Base-by-base conservation (phyloP, 306 rosid genomes). In the Dryas octopetala region DNA sequence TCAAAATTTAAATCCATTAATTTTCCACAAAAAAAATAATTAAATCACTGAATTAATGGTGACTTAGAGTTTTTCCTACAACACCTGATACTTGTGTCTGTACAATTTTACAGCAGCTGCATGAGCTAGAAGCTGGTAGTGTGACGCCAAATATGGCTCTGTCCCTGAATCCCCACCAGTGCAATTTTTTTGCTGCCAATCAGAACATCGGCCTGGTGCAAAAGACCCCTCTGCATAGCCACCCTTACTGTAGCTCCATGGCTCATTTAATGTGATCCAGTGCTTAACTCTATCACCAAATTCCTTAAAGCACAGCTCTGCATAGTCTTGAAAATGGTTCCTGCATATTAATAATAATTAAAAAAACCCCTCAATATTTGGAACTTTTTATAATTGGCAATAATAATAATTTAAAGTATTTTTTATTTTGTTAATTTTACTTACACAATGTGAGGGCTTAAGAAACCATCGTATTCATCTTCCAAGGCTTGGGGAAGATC, bases 91-190 rank as follows among this genome's bases (percentile, higher is more conserved):
- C 70, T 88, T 88, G 45, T 76, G 60, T 68, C 74, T 82, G 11
- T 88, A 90, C 12, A 86, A 44, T 13, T 81, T 55, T 41, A 83
- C 87, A 2, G 91, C 87, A 0, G 81, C 86, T 3, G 91, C 89
- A 82, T 92, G 97, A 75, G 93, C 82, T 41, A 86, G 89, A 54
- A 92, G 81, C 26, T 53, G 87, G 62, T 86, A 12, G 55, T 92
- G 97, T 0, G 90, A 7, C 17, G 76, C 85, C 54, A 85, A 17
- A 66, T 92, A 92, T 5, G 97, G 96, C 74, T 92, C 93, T 0
- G 84, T 92, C 15, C 79, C 86, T 0, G 96, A 87, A 80, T 92
- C 71, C 1, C 97, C 96, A 0, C 89, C 90, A 0, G 81, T 78
- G 76, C 96, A 92, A 58, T 83, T 87, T 32, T 48, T 28, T 11